Base-by-base conservation (phyloP, 352 stramenopile genomes). In the Pythium chondricola region DNA sequence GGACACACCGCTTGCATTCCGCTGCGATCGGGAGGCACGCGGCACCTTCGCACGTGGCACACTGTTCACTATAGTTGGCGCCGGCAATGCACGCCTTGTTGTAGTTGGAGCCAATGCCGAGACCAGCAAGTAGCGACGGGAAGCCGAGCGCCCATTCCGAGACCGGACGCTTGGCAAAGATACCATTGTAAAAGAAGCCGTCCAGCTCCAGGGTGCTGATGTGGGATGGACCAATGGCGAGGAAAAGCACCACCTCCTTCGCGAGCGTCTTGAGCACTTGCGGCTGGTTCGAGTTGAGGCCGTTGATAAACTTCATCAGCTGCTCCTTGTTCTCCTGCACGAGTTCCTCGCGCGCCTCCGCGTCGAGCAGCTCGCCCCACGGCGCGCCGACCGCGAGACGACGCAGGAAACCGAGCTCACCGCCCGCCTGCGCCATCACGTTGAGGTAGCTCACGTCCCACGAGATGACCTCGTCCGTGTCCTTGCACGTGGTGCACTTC, bases 241-340 rank as follows among this genome's bases (percentile, higher is more conserved):
- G 52, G 45, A 83, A 83, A 9, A 13, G 56, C 25, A 74, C 31
- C 35, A 78, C 67, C 1, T 54, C 50, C 49, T 53, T 61, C 30
- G 29, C 63, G 18, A 83, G 61, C n/a, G 53, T 56, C 22, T 49
- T 50, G 66, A 75, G 73, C 35, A 68, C 71, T 33, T 50, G 46
- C 0, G 68, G 66, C 47, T 83, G 48, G 48, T 78, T 65, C 42
- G 71, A 83, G 58, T 83, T 83, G 48, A 80, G 65, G 4, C 71
- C 71, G 27, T 80, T 80, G 25, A 83, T 60, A 60, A 58, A 65
- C 36, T 40, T 37, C 45, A 61, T 61, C 21, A 61, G 56, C 18
- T 56, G 38, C 45, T 32, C 44, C n/a, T 46, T 46, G 38, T 49
- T 56, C 2, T 20, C 29, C 10, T 25, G 17, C 11, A 61, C 44